Base-by-base conservation (phyloP, 2,329 filamentous ascomycete species). In the Neonectria hederae region DNA sequence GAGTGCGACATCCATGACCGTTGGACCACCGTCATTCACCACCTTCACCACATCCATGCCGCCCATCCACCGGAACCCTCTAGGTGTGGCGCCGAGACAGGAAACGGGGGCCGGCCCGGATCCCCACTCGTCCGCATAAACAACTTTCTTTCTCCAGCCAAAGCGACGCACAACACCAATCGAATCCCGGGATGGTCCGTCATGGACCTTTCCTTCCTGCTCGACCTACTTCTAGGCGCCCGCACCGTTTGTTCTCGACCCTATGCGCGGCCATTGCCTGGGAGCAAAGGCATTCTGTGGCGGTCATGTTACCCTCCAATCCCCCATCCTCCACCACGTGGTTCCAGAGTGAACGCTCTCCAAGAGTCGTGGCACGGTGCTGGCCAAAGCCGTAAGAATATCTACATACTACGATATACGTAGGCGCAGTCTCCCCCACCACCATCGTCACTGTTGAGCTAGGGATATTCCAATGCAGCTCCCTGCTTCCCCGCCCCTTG, bases 101-200 rank as follows among this genome's bases (percentile, higher is more conserved):
- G 56, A 35, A 42, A 65, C 71, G 71, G 71, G 54, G 59, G 35
- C 62, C 71, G 71, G 71, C 46, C 71, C 71, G 71, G 73, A 70
- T 74, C 70, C 69, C 71, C 71, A 73, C 67, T 71, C 68, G 38
- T 58, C 62, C 59, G 61, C 61, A 51, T 63, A 26, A 42, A 30
- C 65, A 65, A 58, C 59, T 45, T 42, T 42, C 62, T 55, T 52
- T 52, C 59, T 35, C 42, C 24, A 56, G 30, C 48, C 35, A 40
- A 40, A 22, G 30, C 55, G 30, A 38, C 35, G 26, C 51, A 38
- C 43, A 30, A 54, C 55, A 35, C 51, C 56, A 52, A 53, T 45
- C 22, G 46, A 21, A 53, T 40, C 48, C 61, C 61, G 48, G 55
- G 48, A 49, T 49, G 30, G 30, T 13, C 51, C 42, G 42, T 54